These are phyloP conservation scores for Peronospora belbahrii DNA, from an alignment of 352 stramenopile genomes.

Conservation along the genomic window DNA sequence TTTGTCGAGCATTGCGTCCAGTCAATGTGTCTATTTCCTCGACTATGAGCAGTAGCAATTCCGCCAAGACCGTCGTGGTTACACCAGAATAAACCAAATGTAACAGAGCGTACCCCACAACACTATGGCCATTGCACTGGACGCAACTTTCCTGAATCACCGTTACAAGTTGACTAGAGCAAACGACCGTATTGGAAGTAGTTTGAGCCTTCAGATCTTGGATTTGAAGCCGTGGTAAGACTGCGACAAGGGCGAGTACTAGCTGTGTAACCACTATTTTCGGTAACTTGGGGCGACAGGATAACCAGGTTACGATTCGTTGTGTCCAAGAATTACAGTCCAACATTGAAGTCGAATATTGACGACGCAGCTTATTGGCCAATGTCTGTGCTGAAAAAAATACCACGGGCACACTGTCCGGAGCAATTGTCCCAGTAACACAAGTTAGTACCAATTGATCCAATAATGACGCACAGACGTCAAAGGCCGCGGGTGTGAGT, in stretches of 20 bases:
- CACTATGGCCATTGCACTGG: conserved; percentile 23
- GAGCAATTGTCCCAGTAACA: conserved; percentile 10
- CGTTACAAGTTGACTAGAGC: conserved; percentile 6
- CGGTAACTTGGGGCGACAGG: conserved; percentile 26
- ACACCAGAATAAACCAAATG: conserved; percentile 36
- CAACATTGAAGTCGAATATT: conserved; percentile 30
- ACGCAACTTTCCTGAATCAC: conserved; percentile 13
- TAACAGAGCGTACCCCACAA: conserved; percentile 52
- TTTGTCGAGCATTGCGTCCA: conserved; percentile 37
- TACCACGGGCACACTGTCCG: conserved; percentile 35
- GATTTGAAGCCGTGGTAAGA: conserved; percentile 37
- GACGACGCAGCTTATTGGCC: conserved; percentile 67
- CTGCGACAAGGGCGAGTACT: conserved; percentile 55
- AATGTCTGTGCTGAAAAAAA: conserved; percentile 82
- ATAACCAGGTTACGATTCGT: conserved; percentile 56
- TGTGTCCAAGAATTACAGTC: conserved; percentile 29
- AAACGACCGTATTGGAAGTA: not conserved
- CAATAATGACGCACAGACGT: conserved; percentile 50
- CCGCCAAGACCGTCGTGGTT: conserved; percentile 31
- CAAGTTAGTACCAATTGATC: conserved; percentile 40
- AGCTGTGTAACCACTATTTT: conserved; percentile 73
- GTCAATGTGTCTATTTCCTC: conserved; percentile 54
- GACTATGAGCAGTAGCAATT: conserved; percentile 60
- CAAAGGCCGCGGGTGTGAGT: conserved; percentile 67
- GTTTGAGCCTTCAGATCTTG: conserved; percentile 29